Conservation (phyloP, 2,329 filamentous ascomycete species). For the Clarireedia sp. region DNA sequence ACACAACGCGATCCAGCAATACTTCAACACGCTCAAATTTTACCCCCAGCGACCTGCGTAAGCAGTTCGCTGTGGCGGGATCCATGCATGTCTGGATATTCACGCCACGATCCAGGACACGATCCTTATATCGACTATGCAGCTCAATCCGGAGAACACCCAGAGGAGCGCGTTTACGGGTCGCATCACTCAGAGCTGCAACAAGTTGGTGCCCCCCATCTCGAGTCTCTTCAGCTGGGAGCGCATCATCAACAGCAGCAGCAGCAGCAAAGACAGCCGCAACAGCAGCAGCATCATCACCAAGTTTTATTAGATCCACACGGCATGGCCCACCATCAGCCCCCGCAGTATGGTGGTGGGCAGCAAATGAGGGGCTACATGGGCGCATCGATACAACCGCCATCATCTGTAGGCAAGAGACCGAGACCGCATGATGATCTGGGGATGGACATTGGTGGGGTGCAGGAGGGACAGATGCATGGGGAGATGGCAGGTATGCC, state of each 20-base stretch:
- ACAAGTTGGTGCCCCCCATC: constrained; percentile 24
- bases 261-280: constrained; percentile 45
- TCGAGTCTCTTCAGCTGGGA: constrained; percentile 25
- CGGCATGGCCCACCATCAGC: constrained; percentile 44
- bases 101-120: constrained; percentile 46
- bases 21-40: constrained; percentile 32
- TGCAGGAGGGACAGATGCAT: constrained; percentile 37
- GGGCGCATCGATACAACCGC: constrained; percentile 27
- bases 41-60: constrained; percentile 62
- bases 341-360: constrained; percentile 39
- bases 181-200: constrained; percentile 33
- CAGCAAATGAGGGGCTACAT: constrained; percentile 44
- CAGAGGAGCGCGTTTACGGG: constrained; percentile 58
- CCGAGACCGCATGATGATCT: constrained; percentile 46
- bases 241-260: constrained; percentile 48
- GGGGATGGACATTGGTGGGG: constrained; percentile 38
- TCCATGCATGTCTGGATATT: constrained; percentile 58
- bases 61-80: constrained; percentile 70
- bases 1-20: constrained; percentile 26
- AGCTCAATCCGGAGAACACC: constrained; percentile 56
- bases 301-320: constrained; percentile 49
- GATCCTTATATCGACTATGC: constrained; percentile 67
- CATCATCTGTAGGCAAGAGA: constrained; percentile 37
- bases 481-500: constrained; percentile 35
- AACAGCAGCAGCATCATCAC: constrained; percentile 44